These are phyloP conservation scores for Biscogniauxia marginata DNA, from an alignment of 2,329 filamentous ascomycete species.

Conservation along the genomic window DNA sequence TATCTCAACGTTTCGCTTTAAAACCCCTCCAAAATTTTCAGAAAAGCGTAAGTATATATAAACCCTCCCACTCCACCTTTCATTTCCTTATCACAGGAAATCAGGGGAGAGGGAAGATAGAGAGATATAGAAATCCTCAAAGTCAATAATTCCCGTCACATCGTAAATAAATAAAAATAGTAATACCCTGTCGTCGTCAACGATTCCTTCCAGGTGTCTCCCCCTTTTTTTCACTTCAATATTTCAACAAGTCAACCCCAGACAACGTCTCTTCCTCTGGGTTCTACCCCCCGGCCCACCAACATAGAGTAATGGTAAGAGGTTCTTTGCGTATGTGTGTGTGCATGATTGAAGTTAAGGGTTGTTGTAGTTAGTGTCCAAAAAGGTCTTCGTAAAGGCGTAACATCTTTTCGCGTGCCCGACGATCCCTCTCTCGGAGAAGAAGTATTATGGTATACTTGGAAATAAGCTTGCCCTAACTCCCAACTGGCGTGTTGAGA, in stretches of 20 bases:
- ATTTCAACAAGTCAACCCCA: conserved; percentile 10
- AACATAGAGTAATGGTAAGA: background rate
- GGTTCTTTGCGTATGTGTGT: background rate
- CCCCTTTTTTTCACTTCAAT: conserved; percentile 8
- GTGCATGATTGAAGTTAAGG: too few relatives aligned
- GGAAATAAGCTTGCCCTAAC: background rate
- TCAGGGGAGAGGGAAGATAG: background rate
- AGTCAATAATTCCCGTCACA: conserved; percentile 27
- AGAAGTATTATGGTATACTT: background rate
- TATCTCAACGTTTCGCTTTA: too few relatives aligned
- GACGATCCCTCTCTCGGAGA: background rate
- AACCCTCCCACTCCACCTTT: background rate
- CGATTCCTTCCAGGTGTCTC: conserved; percentile 24
- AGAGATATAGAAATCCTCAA: background rate
- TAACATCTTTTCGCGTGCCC: background rate
- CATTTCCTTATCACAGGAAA: background rate
- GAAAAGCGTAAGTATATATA: too few relatives aligned
- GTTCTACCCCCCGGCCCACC: background rate
- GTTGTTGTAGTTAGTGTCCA: background rate
- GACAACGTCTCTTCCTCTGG: background rate
- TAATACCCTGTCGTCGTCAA: conserved; percentile 13
- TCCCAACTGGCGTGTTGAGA: too few relatives aligned
- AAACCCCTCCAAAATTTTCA: too few relatives aligned
- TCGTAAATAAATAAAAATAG: conserved; percentile 12
- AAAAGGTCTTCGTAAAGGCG: background rate